Evolutionary conservation across 1,284 basidiomycete genomes (phyloP), one percentile per base, ranked within the genome.

Genomic region (Ganoderma sinense): DNA sequence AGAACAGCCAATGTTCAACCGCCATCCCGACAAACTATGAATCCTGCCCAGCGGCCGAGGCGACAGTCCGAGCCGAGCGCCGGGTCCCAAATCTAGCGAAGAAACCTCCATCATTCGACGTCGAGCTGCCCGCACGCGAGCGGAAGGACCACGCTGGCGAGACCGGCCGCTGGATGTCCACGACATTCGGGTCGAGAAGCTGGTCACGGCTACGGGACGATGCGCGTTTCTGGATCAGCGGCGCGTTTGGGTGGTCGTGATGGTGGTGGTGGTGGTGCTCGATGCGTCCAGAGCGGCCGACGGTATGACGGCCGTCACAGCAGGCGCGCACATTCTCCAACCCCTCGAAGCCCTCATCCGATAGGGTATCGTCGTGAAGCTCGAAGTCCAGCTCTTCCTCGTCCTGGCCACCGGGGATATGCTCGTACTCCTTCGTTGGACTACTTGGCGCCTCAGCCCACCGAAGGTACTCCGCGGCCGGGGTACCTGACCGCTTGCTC

Each of bases 251-350:
- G 39, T 61, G 18, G 39, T 61, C 36, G 67, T 89, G 86, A 59
- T 89, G 88, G 65, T 89, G 88, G 67, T 89, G 88, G 68, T 90
- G 87, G 67, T 88, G 86, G 64, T 88, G 85, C 60, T 83, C 81
- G 39, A 74, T 71, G 36, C 80, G 78, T 23, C 88, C 84, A 26
- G 86, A 82, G 68, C 86, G 86, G 0, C 91, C 91, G 45, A 94
- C 91, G 0, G 93, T 94, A 81, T 99, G 97, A 60, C 86, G 88
- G 76, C 97, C 97, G 80, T 97, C 95, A 77, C 97, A 98, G 81
- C 97, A 98, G 1, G 96, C 96, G 41, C 96, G 88, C 33, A 97
- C 96, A 76, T 98, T 97, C 82, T 98, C 97, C 60, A 99, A 79
- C 0, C 97, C 97, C 76, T 99, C 97, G 78, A 91, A 99, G 1